Evolutionary conservation across 352 stramenopile genomes (phyloP).

Genomic region (Blastocystis sp.): DNA sequence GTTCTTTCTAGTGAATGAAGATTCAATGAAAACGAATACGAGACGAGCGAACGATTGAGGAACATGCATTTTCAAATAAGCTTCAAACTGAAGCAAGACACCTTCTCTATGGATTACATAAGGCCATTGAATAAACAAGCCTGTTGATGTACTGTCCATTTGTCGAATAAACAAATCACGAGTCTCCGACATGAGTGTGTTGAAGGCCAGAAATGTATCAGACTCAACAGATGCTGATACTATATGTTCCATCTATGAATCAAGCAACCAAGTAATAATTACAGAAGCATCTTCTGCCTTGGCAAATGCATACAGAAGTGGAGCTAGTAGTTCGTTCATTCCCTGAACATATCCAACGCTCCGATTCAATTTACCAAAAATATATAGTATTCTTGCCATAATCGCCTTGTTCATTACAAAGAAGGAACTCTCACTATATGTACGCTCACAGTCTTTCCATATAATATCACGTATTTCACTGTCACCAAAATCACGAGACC

Average conservation of each 20-base stretch:
- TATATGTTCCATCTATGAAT: conserved; percentile 64
- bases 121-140: not conserved
- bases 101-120: not conserved
- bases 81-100: not conserved
- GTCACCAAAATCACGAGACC: conserved; percentile 66
- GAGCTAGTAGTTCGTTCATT: conserved; percentile 83
- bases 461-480: conserved; percentile 76
- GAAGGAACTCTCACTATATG: conserved; percentile 77
- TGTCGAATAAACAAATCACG: conserved; percentile 75
- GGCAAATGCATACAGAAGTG: conserved; percentile 77
- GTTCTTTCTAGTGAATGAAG: not conserved
- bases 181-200: conserved; percentile 76
- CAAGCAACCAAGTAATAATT: not conserved
- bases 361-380: conserved; percentile 80
- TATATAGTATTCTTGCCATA: conserved; percentile 79
- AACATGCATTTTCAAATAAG: not conserved
- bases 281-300: not conserved
- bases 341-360: conserved; percentile 82
- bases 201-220: conserved; percentile 79
- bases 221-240: conserved; percentile 71
- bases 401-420: conserved; percentile 75
- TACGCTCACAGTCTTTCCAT: conserved; percentile 79
- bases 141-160: conserved; percentile 65
- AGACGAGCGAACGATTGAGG: not conserved
- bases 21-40: not conserved